Percentiles rank a stretch among this genome's conserved stretches.
Conservation (phyloP, 108 stramenopile species). For the Fistulifera pelliculosa region DNA sequence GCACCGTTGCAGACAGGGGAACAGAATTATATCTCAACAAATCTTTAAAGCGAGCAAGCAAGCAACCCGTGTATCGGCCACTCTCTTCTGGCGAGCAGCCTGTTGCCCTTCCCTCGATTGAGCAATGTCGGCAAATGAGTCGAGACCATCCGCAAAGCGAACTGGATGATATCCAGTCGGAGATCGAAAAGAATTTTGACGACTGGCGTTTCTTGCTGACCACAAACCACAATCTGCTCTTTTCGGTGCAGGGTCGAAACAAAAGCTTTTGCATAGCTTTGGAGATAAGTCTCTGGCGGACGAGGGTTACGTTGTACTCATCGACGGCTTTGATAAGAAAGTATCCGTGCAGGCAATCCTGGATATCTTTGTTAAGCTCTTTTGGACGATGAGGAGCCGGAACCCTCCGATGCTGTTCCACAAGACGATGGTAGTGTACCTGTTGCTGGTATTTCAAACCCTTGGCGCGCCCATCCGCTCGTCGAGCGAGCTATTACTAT, state of each 20-base stretch:
- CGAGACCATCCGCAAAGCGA: not conserved
- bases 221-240: conserved; percentile 60
- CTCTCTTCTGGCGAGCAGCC: not conserved
- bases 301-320: conserved; percentile 28
- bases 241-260: conserved; percentile 75
- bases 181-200: conserved; percentile 13
- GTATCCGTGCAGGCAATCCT: conserved; percentile 38
- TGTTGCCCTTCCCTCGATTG: not conserved
- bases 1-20: not conserved
- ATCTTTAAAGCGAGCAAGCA: not conserved
- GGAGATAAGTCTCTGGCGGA: conserved; percentile 16
- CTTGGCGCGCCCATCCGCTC: conserved; percentile 1
- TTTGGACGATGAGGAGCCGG: conserved; percentile 27
- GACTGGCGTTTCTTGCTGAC: conserved; percentile 59
- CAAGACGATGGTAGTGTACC: not conserved
- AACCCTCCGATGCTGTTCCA: not conserved
- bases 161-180: conserved; percentile 2
- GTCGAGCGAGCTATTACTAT: conserved; percentile 30
- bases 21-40: not conserved
- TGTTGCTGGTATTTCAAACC: not conserved
- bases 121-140: not conserved
- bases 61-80: not conserved
- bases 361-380: conserved; percentile 33
- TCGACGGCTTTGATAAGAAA: conserved; percentile 28
- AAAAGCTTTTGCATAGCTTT: conserved; percentile 41